A percentile compares a stretch with the other conserved stretches of the same genome.
phyloP scores from a whole-genome alignment of 352 stramenopile genomes.

The Phytophthora sp. region DNA sequence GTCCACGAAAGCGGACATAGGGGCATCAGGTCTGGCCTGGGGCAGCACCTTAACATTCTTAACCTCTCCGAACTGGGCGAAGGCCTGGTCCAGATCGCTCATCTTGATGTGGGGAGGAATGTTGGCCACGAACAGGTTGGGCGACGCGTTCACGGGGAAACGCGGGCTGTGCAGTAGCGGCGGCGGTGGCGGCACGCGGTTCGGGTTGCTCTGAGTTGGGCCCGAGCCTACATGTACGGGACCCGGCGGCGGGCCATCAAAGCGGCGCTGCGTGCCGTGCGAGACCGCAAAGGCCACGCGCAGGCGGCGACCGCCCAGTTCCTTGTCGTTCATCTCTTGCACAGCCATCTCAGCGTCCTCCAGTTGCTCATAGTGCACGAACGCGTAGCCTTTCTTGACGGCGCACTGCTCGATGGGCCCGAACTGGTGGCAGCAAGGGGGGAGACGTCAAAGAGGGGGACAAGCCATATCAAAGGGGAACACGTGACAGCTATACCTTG shows the following conservation, averaged over 20 bases:
- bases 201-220: not conserved
- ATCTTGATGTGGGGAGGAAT: conserved; percentile 71
- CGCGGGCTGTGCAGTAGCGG: conserved; percentile 29
- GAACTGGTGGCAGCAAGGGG: conserved; percentile 39
- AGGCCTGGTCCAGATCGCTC: conserved; percentile 60
- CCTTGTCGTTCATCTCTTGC: conserved; percentile 56
- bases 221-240: no score
- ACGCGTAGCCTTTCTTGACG: conserved; percentile 68
- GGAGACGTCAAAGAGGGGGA: conserved; percentile 1
- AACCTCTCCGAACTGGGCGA: conserved; percentile 64
- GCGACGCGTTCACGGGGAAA: conserved; percentile 34
- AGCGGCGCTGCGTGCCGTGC: conserved; percentile 35
- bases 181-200: not conserved
- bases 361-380: conserved; percentile 59
- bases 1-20: conserved; percentile 76
- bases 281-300: conserved; percentile 53
- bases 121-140: conserved; percentile 70
- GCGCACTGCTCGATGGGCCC: conserved; percentile 51
- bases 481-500: conserved; percentile 29
- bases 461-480: not conserved
- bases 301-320: conserved; percentile 50
- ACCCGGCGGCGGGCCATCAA: conserved; percentile 35
- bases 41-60: conserved; percentile 71
- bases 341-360: conserved; percentile 52
- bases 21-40: conserved; percentile 39